These are phyloP conservation scores for Hypomontagnella monticulosa DNA, from an alignment of 495 filamentous ascomycete species.

Conservation along the genomic window DNA sequence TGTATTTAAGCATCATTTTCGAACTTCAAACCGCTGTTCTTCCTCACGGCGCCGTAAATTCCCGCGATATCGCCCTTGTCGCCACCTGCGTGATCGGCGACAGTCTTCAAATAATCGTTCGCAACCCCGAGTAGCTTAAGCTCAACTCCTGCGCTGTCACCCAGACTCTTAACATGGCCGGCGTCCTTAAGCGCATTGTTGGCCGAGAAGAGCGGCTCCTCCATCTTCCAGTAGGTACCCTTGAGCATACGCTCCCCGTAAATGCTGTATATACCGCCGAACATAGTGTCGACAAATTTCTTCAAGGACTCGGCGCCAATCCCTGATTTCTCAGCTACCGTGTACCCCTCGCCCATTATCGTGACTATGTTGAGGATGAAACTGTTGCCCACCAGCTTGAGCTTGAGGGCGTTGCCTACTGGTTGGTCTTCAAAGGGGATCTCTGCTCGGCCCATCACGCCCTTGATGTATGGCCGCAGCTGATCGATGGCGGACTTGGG, in stretches of 20 bases:
- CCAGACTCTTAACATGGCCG: conserved; percentile 75
- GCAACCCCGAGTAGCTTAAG: conserved; percentile 73
- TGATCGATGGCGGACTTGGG: conserved; percentile 66
- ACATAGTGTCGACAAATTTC: conserved; percentile 72
- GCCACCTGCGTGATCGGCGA: conserved; percentile 66
- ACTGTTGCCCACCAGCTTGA: conserved; percentile 89
- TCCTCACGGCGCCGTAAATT: conserved; percentile 80
- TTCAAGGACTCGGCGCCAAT: conserved; percentile 75
- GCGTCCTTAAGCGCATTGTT: conserved; percentile 89
- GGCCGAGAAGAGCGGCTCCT: conserved; percentile 83
- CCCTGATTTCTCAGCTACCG: conserved; percentile 82
- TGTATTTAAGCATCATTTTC: conserved; percentile 63
- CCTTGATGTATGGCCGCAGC: conserved; percentile 77
- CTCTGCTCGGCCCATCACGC: conserved; percentile 75
- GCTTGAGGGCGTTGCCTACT: conserved; percentile 64
- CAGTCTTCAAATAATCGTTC: conserved; percentile 72
- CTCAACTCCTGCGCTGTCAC: conserved; percentile 66
- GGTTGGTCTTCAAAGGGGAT: conserved; percentile 75
- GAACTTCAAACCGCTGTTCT: conserved; percentile 75
- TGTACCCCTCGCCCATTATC: conserved; percentile 76
- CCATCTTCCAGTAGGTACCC: conserved; percentile 74
- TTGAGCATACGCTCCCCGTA: conserved; percentile 78
- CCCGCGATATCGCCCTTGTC: conserved; percentile 82
- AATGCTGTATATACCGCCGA: conserved; percentile 69
- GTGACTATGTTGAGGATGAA: conserved; percentile 88